Evolutionary conservation across 2,329 filamentous ascomycete species (phyloP).

Genomic region (Ceratocystis eucalypticola): DNA sequence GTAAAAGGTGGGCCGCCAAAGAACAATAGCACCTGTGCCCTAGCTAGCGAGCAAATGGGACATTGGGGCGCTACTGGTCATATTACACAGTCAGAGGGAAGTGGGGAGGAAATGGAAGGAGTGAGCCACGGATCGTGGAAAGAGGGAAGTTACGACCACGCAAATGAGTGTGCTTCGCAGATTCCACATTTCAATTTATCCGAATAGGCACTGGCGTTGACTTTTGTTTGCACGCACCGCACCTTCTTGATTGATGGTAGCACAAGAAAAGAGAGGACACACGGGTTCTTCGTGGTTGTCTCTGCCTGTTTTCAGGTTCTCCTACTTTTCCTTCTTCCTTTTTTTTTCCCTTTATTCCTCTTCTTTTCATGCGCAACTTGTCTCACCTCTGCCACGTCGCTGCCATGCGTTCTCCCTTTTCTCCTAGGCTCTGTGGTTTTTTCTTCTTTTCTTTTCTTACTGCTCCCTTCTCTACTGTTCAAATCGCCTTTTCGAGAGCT

Average conservation of each 20-base stretch:
- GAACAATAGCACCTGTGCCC: background rate
- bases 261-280: constrained; percentile 3
- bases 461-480: no score
- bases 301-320: background rate
- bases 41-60: background rate
- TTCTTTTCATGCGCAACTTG: background rate
- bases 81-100: background rate
- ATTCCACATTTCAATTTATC: background rate
- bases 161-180: background rate
- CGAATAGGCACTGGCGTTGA: background rate
- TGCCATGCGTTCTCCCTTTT: background rate
- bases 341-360: background rate
- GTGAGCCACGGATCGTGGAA: background rate
- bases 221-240: background rate
- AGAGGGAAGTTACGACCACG: background rate
- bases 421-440: background rate
- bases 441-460: background rate
- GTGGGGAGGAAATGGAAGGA: background rate
- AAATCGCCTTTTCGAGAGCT: background rate
- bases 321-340: background rate
- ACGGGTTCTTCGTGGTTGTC: background rate
- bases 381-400: background rate
- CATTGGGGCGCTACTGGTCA: background rate
- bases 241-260: background rate
- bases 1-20: background rate